Base-by-base conservation (phyloP, 768 basidiomycete species). In the Leccinum fibrillosum region DNA sequence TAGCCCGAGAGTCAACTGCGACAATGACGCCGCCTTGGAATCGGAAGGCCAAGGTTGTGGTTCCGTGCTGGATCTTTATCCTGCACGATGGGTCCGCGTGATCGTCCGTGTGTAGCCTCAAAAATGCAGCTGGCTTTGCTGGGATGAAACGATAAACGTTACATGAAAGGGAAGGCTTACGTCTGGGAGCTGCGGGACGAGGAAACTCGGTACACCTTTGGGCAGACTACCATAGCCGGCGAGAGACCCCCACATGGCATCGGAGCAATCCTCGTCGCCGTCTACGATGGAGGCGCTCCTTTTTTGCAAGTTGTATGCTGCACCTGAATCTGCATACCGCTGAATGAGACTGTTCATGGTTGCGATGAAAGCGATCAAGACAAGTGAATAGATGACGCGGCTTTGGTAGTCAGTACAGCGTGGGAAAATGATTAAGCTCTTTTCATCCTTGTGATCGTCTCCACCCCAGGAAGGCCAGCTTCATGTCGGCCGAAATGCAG, bases 31-130 rank as follows among this genome's bases (percentile, higher is more conserved):
- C 97, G 21, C 97, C 97, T 70, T 92, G 79, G 78, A 90, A 99
- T 71, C 93, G 82, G 83, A 99, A 99, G 7, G 97, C 97, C 44
- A 99, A 82, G 2, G 97, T 98, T 10, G 97, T 99, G 26, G 97
- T 99, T 66, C 97, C 97, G 72, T 99, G 97, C 72, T 94, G 89
- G 64, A 99, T 95, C 80, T 98, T 98, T 76, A 99, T 98, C 75
- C 84, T 87, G 79, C 94, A 97, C 57, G 82, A 85, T 44, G 94
- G 91, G 79, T 98, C 93, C 58, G 94, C 93, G 62, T 86, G 89
- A 77, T 97, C 94, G 72, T 98, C 94, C 45, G 96, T 98, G 77
- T 98, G 94, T 56, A 95, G 76, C 66, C 89, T 83, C 66, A 99
- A 80, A 77, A 99, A 99, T 5, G 90, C 79, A 50, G 90, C 81